A percentile compares a stretch with the other conserved stretches of the same genome.
Conservation (phyloP, 2,329 filamentous ascomycete genomes). For the Alternaria viburni region DNA sequence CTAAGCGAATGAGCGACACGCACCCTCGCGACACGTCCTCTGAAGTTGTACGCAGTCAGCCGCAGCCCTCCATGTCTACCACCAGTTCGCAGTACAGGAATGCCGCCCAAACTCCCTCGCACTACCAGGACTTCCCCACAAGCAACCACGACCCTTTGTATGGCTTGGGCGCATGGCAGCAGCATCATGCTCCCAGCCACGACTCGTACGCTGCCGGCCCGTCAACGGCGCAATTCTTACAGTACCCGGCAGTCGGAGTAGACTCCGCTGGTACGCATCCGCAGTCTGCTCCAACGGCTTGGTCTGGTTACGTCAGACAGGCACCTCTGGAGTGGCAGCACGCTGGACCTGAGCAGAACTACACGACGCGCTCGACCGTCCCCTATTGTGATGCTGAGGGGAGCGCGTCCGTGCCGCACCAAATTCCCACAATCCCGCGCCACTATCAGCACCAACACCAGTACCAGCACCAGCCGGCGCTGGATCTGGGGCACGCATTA, state of each 20-base stretch:
- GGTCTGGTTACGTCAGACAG: slow-evolving; percentile 27
- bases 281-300: slow-evolving; percentile 22
- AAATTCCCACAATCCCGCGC: slow-evolving; percentile 17
- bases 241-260: slow-evolving; percentile 31
- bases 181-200: slow-evolving; percentile 17
- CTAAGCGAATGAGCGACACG: slow-evolving; percentile 29
- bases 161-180: slow-evolving; percentile 35
- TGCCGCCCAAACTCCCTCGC: slow-evolving; percentile 33
- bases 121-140: slow-evolving; percentile 32
- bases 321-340: slow-evolving; percentile 26
- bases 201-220: slow-evolving; percentile 31
- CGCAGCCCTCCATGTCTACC: slow-evolving; percentile 37
- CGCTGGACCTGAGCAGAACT: slow-evolving; percentile 19
- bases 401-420: slow-evolving; percentile 14
- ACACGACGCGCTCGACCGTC: slow-evolving; percentile 21
- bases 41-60: slow-evolving; percentile 34
- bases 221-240: slow-evolving; percentile 30
- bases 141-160: slow-evolving; percentile 32
- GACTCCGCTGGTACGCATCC: slow-evolving; percentile 32
- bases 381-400: slow-evolving; percentile 27
- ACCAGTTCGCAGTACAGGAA: slow-evolving; percentile 39
- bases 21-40: slow-evolving; percentile 18
- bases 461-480: slow-evolving; percentile 10
- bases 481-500: neutral
- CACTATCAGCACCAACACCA: slow-evolving; percentile 22